Conservation (phyloP, 441 rosid genomes). For the Populus hybrid region DNA sequence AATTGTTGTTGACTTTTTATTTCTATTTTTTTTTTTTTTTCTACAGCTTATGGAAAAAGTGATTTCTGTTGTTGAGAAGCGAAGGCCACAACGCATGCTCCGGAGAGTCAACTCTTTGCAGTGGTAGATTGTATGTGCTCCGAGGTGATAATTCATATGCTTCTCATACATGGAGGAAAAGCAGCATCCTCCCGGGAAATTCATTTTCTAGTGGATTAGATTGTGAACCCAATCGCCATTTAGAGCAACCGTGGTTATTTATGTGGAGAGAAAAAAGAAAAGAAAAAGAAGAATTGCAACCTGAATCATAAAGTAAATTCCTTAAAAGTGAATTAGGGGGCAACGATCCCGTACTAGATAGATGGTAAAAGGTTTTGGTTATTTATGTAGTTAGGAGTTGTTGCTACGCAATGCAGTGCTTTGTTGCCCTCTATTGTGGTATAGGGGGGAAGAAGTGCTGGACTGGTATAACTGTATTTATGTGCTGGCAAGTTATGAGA, state of each 20-base stretch:
- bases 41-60: constrained; percentile 68
- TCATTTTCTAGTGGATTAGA: constrained; percentile 17
- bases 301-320: constrained; percentile 11
- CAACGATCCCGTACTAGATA: constrained; percentile 1
- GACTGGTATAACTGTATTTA: constrained; percentile 24
- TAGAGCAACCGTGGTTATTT: constrained; percentile 14
- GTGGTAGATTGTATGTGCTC: constrained; percentile 39
- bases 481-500: constrained; percentile 9
- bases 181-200: constrained; percentile 5
- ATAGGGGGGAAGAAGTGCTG: constrained; percentile 3
- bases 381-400: constrained; percentile 16
- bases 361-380: constrained; percentile 10
- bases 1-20: background rate
- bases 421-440: constrained; percentile 9
- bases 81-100: constrained; percentile 38
- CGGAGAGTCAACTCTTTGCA: constrained; percentile 47
- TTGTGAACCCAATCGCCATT: constrained; percentile 21
- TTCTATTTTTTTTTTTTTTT: background rate
- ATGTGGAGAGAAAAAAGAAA: background rate
- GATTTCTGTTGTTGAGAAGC: constrained; percentile 51
- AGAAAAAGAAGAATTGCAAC: background rate
- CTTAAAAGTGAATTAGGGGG: constrained; percentile 3
- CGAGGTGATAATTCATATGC: constrained; percentile 1
- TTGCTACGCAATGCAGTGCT: background rate
- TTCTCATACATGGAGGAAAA: constrained; percentile 13